Percentiles rank a stretch among this genome's conserved stretches.
phyloP scores from a whole-genome alignment of 306 rosid species.

The Rubus idaeus region DNA sequence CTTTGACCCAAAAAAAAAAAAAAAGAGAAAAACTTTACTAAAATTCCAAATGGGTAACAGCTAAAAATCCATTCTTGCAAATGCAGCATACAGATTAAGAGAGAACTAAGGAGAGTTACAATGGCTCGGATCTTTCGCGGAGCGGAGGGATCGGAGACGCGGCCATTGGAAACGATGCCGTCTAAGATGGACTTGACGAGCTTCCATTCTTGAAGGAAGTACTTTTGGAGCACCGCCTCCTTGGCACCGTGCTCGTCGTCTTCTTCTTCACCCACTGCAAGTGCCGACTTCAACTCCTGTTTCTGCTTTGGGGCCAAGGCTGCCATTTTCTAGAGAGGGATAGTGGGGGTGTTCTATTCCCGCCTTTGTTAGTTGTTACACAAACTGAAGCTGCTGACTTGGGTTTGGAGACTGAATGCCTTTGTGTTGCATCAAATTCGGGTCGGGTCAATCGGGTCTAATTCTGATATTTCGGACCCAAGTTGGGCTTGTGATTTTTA shows the following conservation, averaged over 20 bases:
- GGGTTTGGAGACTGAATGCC: no score
- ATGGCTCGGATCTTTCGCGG: conserved; percentile 85
- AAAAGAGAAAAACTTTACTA: no score
- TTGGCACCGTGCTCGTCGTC: conserved; percentile 79
- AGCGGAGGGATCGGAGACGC: conserved; percentile 62
- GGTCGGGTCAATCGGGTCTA: no score
- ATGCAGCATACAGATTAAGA: background rate
- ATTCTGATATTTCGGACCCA: no score
- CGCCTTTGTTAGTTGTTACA: conserved; percentile 11
- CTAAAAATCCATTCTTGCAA: conserved; percentile 8
- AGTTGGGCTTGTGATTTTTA: no score
- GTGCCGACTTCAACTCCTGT: conserved; percentile 19
- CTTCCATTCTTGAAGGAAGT: conserved; percentile 92
- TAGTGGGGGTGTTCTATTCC: conserved; percentile 8
- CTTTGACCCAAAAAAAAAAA: background rate
- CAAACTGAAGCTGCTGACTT: no score
- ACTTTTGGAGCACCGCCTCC: conserved; percentile 78
- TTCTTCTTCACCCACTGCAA: conserved; percentile 45
- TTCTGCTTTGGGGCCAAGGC: conserved; percentile 25
- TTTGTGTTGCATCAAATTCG: no score
- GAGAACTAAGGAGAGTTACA: conserved; percentile 40
- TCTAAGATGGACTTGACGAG: conserved; percentile 66
- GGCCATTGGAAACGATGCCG: conserved; percentile 64
- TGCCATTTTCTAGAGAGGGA: conserved; percentile 26
- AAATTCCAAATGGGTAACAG: background rate